phyloP scores from a whole-genome alignment of 768 basidiomycete species.

The Hypholoma fasciculare region DNA sequence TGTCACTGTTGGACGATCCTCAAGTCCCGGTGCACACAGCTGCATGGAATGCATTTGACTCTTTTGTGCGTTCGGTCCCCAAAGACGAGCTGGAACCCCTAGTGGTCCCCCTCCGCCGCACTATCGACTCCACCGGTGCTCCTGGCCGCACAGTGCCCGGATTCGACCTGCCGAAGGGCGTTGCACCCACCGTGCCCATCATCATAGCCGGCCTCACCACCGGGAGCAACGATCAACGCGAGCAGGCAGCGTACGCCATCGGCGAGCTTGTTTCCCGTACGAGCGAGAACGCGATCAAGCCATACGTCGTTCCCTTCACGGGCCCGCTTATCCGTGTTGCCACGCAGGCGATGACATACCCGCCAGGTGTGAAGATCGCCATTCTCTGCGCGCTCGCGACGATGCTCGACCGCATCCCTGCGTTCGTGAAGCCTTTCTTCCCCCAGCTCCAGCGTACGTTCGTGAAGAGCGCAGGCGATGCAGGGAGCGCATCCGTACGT shows the following conservation, averaged over 20 bases:
- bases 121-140: conserved; percentile 82
- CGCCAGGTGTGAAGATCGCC: conserved; percentile 90
- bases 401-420: conserved; percentile 84
- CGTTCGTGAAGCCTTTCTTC: conserved; percentile 96
- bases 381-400: conserved; percentile 84
- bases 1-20: conserved; percentile 80
- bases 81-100: conserved; percentile 93
- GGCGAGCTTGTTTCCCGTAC: conserved; percentile 94
- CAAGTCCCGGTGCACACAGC: conserved; percentile 76
- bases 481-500: conserved; percentile 76
- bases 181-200: conserved; percentile 81
- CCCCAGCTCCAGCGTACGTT: conserved; percentile 96
- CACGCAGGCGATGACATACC: conserved; percentile 85
- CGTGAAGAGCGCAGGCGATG: conserved; percentile 87
- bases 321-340: conserved; percentile 95
- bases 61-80: conserved; percentile 84
- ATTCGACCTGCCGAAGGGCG: conserved; percentile 81
- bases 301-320: conserved; percentile 93
- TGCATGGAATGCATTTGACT: conserved; percentile 82
- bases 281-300: conserved; percentile 81
- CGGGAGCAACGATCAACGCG: conserved; percentile 92
- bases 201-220: conserved; percentile 92
- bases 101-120: conserved; percentile 85
- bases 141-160: conserved; percentile 82
- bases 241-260: conserved; percentile 94